A percentile compares a stretch with the other conserved stretches of the same genome.
Conservation (phyloP, 441 rosid genomes). For the Mallotus repandus region DNA sequence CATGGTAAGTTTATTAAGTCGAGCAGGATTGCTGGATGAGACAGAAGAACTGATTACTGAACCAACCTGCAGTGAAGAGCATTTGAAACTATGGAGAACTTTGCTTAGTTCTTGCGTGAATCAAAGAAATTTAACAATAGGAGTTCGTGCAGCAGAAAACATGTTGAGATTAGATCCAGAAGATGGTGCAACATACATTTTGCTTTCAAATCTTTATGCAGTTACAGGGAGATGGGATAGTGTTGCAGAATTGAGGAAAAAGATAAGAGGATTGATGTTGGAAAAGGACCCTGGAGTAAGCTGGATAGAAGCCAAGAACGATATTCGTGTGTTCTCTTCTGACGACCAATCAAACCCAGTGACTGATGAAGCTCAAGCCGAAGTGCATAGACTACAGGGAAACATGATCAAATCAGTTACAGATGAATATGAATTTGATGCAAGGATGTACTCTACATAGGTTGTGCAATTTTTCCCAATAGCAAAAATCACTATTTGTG, state of each 20-base stretch:
- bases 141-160: slow-evolving; percentile 63
- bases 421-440: slow-evolving; percentile 16
- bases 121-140: slow-evolving; percentile 46
- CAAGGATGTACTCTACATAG: slow-evolving; percentile 4
- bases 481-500: too few species aligned
- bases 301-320: slow-evolving; percentile 68
- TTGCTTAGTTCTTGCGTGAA: slow-evolving; percentile 71
- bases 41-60: slow-evolving; percentile 52
- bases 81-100: slow-evolving; percentile 74
- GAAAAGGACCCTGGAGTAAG: slow-evolving; percentile 81
- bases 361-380: slow-evolving; percentile 43
- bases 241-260: slow-evolving; percentile 63
- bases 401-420: slow-evolving; percentile 42
- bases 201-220: slow-evolving; percentile 77
- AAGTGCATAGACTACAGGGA: slow-evolving; percentile 42
- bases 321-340: slow-evolving; percentile 53
- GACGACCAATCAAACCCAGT: slow-evolving; percentile 52
- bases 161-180: slow-evolving; percentile 52
- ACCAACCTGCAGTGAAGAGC: slow-evolving; percentile 38
- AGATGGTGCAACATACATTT: slow-evolving; percentile 58
- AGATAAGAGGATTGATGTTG: slow-evolving; percentile 48
- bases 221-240: slow-evolving; percentile 62
- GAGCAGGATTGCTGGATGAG: slow-evolving; percentile 68
- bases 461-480: too few species aligned
- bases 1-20: slow-evolving; percentile 73